phyloP scores from a whole-genome alignment of 176 grass and related monocot species.

The Oryza nivara region DNA sequence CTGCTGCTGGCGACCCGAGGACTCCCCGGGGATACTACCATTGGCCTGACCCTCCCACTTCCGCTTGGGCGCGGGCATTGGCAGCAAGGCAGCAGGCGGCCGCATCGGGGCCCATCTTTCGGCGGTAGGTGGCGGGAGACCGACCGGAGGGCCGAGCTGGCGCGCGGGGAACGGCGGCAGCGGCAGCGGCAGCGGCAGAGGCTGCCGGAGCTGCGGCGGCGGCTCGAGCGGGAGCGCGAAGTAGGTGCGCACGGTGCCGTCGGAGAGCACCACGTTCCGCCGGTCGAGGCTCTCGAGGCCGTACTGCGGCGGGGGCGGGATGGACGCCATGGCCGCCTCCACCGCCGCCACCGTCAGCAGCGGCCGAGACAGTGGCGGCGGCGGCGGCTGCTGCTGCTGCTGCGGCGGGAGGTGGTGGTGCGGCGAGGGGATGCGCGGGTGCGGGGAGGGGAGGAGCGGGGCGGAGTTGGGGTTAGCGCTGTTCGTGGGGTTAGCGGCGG shows the following conservation, averaged over 20 bases:
- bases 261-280: conserved; percentile 64
- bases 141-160: conserved; percentile 16
- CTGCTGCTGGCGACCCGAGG: conserved; percentile 38
- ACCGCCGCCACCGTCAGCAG: conserved; percentile 64
- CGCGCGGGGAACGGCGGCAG: not conserved
- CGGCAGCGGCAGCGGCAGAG: not conserved
- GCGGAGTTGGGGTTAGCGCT: conserved; percentile 1
- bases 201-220: conserved; percentile 50
- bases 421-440: not conserved
- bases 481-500: conserved; percentile 11
- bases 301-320: conserved; percentile 59
- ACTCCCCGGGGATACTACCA: conserved; percentile 14
- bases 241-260: conserved; percentile 84
- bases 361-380: not conserved
- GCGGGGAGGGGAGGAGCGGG: conserved; percentile 17
- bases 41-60: conserved; percentile 58
- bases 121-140: not conserved
- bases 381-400: too few relatives aligned
- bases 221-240: conserved; percentile 81
- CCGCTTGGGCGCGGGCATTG: conserved; percentile 32
- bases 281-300: conserved; percentile 48
- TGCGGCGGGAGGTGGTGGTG: not conserved
- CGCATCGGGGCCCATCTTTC: conserved; percentile 31
- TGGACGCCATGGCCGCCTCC: conserved; percentile 44
- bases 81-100: not conserved